Evolutionary conservation across 306 rosid genomes (phyloP), one percentile per base, ranked within the genome.

Genomic region (Abrus pulchellus): DNA sequence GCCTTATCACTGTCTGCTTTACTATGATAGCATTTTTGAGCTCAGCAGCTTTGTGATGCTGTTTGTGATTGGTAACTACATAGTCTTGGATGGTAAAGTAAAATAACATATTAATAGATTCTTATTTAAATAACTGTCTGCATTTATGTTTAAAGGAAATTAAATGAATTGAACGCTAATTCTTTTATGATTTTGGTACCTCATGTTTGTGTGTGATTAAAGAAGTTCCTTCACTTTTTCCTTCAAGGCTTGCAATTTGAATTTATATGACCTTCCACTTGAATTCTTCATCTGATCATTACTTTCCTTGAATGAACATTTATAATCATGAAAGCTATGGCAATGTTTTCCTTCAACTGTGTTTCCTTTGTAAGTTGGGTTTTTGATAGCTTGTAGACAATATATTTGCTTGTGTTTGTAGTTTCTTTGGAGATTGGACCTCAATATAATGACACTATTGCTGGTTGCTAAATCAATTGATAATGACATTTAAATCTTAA

Each of bases 381-480:
- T 36, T 49, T 40, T 36, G 20, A 40, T 54, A 40, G 53, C 66
- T 55, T 40, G 10, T 63, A 9, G 65, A 43, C 74, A 80, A 43
- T 68, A 45, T 41, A 30, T 72, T 71, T 33, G 30, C 41, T 14
- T 32, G 27, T 53, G 68, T 48, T 80, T 72, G 40, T 12, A 5
- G 49, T 40, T 34, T 53, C 45, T 50, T 77, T 67, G 75, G 45
- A 72, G 73, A 32, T n/a, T 72, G 65, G 7, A 54, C 68, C 5
- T 27, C 54, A 60, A 44, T 13, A 44, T 57, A 60, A 36, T 59
- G 38, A 60, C 60, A 45, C 38, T 38, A 64, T n/a, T 20, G 20
- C 20, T 20, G 20, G 20, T 14, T 40, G 32, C 12, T 7, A 41
- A 63, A 50, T 62, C 60, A 52, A 53, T 65, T 55, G 60, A 65